Conservation (phyloP, 1,284 basidiomycete genomes). For the Trametes polyzona region DNA sequence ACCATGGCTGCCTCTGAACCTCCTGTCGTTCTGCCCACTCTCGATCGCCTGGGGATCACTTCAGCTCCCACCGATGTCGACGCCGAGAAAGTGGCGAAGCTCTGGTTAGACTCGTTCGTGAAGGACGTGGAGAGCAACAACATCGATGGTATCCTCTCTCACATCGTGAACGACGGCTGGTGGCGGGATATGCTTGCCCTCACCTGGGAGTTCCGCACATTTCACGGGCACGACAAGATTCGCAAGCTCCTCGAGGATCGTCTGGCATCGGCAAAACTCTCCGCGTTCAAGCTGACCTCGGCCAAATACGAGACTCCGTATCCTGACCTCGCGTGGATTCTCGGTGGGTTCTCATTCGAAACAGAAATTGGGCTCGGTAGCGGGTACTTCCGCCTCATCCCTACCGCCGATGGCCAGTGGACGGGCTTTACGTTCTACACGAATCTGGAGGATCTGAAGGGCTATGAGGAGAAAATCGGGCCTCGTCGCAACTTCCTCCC, state of each 20-base stretch:
- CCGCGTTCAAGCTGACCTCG: slow-evolving; percentile 46
- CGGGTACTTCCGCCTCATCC: slow-evolving; percentile 60
- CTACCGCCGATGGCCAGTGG: slow-evolving; percentile 52
- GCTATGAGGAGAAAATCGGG: slow-evolving; percentile 50
- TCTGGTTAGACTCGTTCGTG: slow-evolving; percentile 52
- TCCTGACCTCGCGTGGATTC: slow-evolving; percentile 63
- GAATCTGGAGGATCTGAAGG: slow-evolving; percentile 59
- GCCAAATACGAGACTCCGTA: slow-evolving; percentile 45
- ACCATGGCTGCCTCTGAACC: slow-evolving; percentile 26
- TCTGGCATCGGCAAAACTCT: slow-evolving; percentile 42
- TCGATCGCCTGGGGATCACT: slow-evolving; percentile 45
- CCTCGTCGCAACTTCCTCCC: slow-evolving; percentile 42
- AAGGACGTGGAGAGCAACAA: slow-evolving; percentile 40
- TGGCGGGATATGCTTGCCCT: slow-evolving; percentile 67
- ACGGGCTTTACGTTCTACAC: slow-evolving; percentile 63
- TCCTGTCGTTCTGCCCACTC: slow-evolving; percentile 45
- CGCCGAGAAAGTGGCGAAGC: slow-evolving; percentile 40
- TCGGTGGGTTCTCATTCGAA: slow-evolving; percentile 61
- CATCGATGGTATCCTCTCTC: slow-evolving; percentile 39
- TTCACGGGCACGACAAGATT: slow-evolving; percentile 49
- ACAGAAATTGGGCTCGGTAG: slow-evolving; percentile 52
- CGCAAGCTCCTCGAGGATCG: slow-evolving; percentile 49
- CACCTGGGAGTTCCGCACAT: slow-evolving; percentile 70
- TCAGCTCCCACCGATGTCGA: slow-evolving; percentile 41
- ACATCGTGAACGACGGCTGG: slow-evolving; percentile 50